A percentile compares a stretch with the other conserved stretches of the same genome.
phyloP scores from a whole-genome alignment of 2,329 filamentous ascomycete genomes.

The Davidsoniella neocaledoniae region DNA sequence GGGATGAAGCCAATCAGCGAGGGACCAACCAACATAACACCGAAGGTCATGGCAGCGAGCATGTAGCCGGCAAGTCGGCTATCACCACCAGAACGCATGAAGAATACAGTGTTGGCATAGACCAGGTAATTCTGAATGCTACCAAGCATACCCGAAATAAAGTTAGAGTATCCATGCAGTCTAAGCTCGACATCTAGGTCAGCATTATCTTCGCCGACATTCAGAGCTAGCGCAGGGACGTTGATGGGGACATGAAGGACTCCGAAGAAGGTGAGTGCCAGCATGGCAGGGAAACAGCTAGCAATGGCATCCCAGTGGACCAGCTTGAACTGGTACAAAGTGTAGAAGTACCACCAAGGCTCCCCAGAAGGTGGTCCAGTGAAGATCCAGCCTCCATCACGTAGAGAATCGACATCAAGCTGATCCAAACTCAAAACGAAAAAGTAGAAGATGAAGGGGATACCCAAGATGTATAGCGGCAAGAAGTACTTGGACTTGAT shows the following conservation, averaged over 20 bases:
- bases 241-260: constrained; percentile 97
- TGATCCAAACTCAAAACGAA: constrained; percentile 53
- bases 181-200: constrained; percentile 83
- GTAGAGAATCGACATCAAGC: constrained; percentile 49
- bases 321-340: constrained; percentile 69
- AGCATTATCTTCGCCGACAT: constrained; percentile 80
- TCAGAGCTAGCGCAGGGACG: constrained; percentile 80
- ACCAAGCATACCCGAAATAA: constrained; percentile 67
- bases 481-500: constrained; percentile 72
- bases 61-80: constrained; percentile 73
- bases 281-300: constrained; percentile 85
- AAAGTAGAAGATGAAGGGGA: constrained; percentile 63
- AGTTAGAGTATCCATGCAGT: constrained; percentile 85
- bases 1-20: constrained; percentile 85
- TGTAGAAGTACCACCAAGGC: constrained; percentile 97
- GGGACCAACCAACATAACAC: constrained; percentile 72
- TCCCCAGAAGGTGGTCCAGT: constrained; percentile 67
- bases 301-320: constrained; percentile 70
- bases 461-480: constrained; percentile 67
- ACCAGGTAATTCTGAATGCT: constrained; percentile 96
- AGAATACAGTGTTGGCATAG: constrained; percentile 93
- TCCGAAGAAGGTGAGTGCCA: constrained; percentile 93
- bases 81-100: constrained; percentile 82
- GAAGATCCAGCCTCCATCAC: constrained; percentile 77
- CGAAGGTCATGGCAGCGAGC: constrained; percentile 63